Percentiles rank a stretch among this genome's conserved stretches.
Conservation (phyloP, 2,329 filamentous ascomycete species). For the Monosporascus sp. region DNA sequence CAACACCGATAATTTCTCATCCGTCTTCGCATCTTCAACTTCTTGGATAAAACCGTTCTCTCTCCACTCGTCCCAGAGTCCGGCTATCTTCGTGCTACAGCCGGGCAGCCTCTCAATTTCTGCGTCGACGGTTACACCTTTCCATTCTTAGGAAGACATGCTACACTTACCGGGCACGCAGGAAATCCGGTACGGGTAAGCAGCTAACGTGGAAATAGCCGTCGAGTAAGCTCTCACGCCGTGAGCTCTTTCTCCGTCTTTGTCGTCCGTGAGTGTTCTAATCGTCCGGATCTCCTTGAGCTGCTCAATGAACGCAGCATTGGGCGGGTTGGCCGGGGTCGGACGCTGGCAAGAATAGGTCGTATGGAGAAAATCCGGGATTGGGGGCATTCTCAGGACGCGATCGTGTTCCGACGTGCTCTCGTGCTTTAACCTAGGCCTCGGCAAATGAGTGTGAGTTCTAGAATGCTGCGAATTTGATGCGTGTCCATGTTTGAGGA, state of each 20-base stretch:
- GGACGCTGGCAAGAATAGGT: conserved; percentile 77
- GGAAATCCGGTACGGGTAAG: conserved; percentile 60
- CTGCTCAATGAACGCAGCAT: conserved; percentile 67
- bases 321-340: conserved; percentile 65
- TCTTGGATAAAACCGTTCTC: conserved; percentile 55
- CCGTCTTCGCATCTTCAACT: conserved; percentile 55
- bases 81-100: conserved; percentile 73
- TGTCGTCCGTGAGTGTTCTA: conserved; percentile 66
- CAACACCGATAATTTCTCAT: conserved; percentile 60
- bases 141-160: conserved; percentile 22
- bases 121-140: conserved; percentile 13
- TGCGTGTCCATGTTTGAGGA: background rate
- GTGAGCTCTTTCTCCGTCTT: conserved; percentile 79
- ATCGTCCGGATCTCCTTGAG: conserved; percentile 69
- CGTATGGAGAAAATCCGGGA: conserved; percentile 62
- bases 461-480: conserved; percentile 13
- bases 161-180: conserved; percentile 34
- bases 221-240: conserved; percentile 76
- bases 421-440: conserved; percentile 49
- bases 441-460: conserved; percentile 27
- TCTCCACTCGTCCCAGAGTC: conserved; percentile 71
- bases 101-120: conserved; percentile 62
- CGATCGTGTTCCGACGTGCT: conserved; percentile 76
- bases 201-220: conserved; percentile 74
- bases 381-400: conserved; percentile 47